A percentile compares a stretch with the other conserved stretches of the same genome.
Conservation (phyloP, 139 green algal genomes). For the Micractinium conductrix region DNA sequence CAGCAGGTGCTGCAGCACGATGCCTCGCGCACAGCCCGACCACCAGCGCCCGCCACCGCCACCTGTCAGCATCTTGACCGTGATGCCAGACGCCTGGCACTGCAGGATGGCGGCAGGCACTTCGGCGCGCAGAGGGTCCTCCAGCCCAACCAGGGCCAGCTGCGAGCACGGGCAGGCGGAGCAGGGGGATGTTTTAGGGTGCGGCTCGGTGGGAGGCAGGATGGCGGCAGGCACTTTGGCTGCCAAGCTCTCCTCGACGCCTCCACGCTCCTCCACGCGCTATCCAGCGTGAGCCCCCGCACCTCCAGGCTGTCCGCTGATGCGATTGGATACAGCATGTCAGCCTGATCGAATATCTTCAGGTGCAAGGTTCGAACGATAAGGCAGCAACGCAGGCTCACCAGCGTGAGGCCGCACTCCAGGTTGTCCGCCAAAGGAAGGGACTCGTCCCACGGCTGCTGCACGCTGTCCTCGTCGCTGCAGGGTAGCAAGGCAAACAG, state of each 20-base stretch:
- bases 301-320: too few relatives aligned
- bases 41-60: background rate
- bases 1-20: too few relatives aligned
- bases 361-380: background rate
- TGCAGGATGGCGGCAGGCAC: conserved; percentile 78
- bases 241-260: too few relatives aligned
- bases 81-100: conserved; percentile 88
- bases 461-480: background rate
- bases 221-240: too few relatives aligned
- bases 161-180: too few relatives aligned
- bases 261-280: too few relatives aligned
- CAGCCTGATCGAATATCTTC: too few relatives aligned
- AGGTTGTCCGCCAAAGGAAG: conserved; percentile 42
- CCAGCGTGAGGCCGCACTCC: conserved; percentile 46
- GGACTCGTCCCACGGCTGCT: background rate
- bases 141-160: conserved; percentile 65
- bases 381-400: background rate
- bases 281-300: too few relatives aligned
- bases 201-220: too few relatives aligned
- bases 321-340: too few relatives aligned
- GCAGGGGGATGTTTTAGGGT: too few relatives aligned
- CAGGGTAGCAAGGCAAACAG: background rate
- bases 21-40: too few relatives aligned
- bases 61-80: conserved; percentile 96
- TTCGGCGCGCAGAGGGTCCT: conserved; percentile 84